Evolutionary conservation across 2,329 filamentous ascomycete species (phyloP).

Genomic region (Phialophora tarda): DNA sequence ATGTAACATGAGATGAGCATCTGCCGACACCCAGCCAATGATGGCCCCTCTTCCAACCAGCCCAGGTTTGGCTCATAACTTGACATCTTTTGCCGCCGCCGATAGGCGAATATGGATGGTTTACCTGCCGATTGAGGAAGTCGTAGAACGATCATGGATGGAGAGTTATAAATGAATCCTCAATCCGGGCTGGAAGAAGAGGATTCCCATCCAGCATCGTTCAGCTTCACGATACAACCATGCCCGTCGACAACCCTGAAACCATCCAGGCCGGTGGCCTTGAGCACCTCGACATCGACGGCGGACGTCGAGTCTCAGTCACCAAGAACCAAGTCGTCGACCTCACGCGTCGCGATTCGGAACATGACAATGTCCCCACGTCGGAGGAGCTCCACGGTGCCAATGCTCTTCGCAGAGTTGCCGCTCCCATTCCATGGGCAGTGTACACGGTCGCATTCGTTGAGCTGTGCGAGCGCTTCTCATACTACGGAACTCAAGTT

Average conservation of each 20-base stretch:
- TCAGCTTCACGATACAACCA: not conserved
- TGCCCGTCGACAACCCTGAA: slow-evolving; percentile 23
- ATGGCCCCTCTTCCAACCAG: not conserved
- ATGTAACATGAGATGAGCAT: slow-evolving; percentile 20
- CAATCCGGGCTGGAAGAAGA: not conserved
- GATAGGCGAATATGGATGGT: slow-evolving; percentile 7
- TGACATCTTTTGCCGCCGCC: slow-evolving; percentile 8
- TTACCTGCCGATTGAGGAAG: slow-evolving; percentile 7
- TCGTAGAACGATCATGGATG: not conserved
- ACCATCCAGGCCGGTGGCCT: slow-evolving; percentile 18
- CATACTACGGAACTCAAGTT: slow-evolving; percentile 62
- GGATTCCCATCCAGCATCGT: not conserved
- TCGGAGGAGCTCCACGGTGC: slow-evolving; percentile 15
- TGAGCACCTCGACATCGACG: slow-evolving; percentile 9
- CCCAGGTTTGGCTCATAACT: not conserved
- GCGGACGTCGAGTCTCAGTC: slow-evolving; percentile 4
- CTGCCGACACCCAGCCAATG: not conserved
- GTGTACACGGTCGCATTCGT: slow-evolving; percentile 73
- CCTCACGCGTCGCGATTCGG: slow-evolving; percentile 5
- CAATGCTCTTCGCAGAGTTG: slow-evolving; percentile 18
- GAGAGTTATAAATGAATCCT: slow-evolving; percentile 12
- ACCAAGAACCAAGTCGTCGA: slow-evolving; percentile 16
- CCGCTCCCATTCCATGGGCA: slow-evolving; percentile 22
- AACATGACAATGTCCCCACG: slow-evolving; percentile 12
- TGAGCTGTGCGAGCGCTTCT: slow-evolving; percentile 64